Evolutionary conservation across 352 stramenopile genomes (phyloP).

Genomic region (Globisporangium canariense): DNA sequence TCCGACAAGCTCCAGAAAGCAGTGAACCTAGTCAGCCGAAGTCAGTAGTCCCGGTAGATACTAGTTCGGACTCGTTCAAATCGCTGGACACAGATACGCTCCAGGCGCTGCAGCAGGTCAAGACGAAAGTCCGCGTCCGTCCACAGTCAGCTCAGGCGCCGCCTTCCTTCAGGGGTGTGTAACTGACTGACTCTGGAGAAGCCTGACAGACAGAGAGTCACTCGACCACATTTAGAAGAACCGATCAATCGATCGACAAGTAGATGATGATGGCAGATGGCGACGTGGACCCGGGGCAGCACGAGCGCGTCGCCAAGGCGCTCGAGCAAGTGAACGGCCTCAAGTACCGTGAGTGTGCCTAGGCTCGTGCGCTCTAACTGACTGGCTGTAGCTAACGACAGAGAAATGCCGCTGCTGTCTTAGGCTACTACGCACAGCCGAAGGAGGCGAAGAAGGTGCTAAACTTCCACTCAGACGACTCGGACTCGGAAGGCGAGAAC

Average conservation of each 20-base stretch:
- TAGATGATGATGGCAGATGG: neutral
- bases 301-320: conserved; percentile 56
- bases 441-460: conserved; percentile 45
- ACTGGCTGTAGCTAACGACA: neutral
- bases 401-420: neutral
- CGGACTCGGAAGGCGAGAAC: conserved; percentile 19
- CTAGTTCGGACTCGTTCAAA: conserved; percentile 8
- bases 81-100: conserved; percentile 39
- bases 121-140: conserved; percentile 29
- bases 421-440: conserved; percentile 45
- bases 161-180: neutral
- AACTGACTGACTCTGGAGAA: neutral
- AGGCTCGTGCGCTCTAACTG: neutral
- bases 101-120: conserved; percentile 47
- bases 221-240: neutral
- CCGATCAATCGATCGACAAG: neutral
- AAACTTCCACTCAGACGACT: conserved; percentile 43
- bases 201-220: neutral
- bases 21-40: neutral
- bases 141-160: conserved; percentile 34
- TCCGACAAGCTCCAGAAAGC: neutral
- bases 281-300: conserved; percentile 32
- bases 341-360: conserved; percentile 35
- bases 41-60: neutral
- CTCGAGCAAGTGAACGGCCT: conserved; percentile 72